Conservation (phyloP, 1,139 yeast genomes). For the Hansenula sp. region DNA sequence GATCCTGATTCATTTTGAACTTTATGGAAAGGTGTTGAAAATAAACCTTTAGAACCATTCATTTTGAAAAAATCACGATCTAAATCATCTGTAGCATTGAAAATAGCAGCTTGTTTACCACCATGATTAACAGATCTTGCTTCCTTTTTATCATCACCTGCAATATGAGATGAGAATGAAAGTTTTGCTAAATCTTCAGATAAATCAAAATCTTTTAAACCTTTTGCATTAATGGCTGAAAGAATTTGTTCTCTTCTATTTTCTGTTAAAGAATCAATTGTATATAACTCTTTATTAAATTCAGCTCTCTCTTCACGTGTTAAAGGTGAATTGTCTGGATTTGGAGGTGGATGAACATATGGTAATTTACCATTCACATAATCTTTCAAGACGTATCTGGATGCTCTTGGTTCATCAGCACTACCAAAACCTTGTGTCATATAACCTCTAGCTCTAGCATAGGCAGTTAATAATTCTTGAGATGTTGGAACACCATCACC, state of each 20-base stretch:
- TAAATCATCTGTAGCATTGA: conserved; percentile 71
- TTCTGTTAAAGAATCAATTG: conserved; percentile 61
- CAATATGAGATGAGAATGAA: conserved; percentile 77
- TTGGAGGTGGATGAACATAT: conserved; percentile 87
- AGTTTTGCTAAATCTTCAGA: conserved; percentile 65
- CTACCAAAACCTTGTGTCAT: conserved; percentile 97
- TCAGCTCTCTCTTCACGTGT: conserved; percentile 49
- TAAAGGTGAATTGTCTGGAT: conserved; percentile 35
- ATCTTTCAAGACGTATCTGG: conserved; percentile 89
- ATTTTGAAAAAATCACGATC: conserved; percentile 81
- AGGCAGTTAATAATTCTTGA: conserved; percentile 82
- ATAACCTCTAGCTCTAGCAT: conserved; percentile 95
- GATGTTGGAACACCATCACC: conserved; percentile 89
- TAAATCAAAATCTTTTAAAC: conserved; percentile 56
- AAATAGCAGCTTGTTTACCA: conserved; percentile 77
- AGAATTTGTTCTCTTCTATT: conserved; percentile 68
- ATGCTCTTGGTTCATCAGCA: conserved; percentile 95
- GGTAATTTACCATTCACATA: conserved; percentile 89
- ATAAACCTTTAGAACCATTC: conserved; percentile 58
- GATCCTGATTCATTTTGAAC: conserved; percentile 27
- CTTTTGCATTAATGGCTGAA: conserved; percentile 53
- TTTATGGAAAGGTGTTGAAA: conserved; percentile 72
- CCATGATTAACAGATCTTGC: conserved; percentile 53
- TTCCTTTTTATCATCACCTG: conserved; percentile 35
- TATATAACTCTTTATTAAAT: conserved; percentile 74